phyloP scores from a whole-genome alignment of 257 asterid genomes.

The Nicotiana tabacum region DNA sequence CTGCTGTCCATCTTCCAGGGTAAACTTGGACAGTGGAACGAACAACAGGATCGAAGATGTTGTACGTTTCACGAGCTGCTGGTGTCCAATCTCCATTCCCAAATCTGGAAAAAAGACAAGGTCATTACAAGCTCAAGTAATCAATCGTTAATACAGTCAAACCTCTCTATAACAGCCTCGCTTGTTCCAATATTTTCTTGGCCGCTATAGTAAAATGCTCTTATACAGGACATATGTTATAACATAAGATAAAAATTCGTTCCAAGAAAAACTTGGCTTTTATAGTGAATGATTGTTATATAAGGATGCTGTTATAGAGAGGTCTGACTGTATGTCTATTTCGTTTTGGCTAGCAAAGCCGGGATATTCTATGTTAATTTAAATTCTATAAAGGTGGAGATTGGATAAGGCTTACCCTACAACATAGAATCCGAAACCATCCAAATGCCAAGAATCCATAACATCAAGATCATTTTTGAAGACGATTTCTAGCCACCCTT shows the following conservation, averaged over 20 bases:
- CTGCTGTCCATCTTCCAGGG: conserved; percentile 20
- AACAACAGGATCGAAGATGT: conserved; percentile 41
- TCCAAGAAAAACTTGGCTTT: too few relatives aligned
- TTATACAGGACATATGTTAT: too few relatives aligned
- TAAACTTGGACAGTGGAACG: conserved; percentile 27
- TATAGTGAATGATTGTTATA: too few relatives aligned
- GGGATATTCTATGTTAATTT: neutral
- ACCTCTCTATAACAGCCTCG: too few relatives aligned
- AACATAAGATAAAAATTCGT: too few relatives aligned
- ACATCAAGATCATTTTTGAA: conserved; percentile 27
- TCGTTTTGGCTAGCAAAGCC: neutral
- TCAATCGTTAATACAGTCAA: neutral
- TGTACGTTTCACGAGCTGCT: conserved; percentile 26
- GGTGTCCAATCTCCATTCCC: conserved; percentile 47
- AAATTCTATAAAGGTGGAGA: neutral
- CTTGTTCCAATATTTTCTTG: too few relatives aligned
- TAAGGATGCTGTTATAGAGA: too few relatives aligned
- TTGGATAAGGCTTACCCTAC: conserved; percentile 49
- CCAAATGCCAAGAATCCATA: conserved; percentile 70
- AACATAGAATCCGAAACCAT: conserved; percentile 52
- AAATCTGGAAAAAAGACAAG: conserved; percentile 12
- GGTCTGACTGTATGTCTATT: neutral
- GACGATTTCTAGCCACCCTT: conserved; percentile 62
- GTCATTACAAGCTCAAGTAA: neutral
- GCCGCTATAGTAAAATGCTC: too few relatives aligned